A percentile compares a stretch with the other conserved stretches of the same genome.
Evolutionary conservation across 441 rosid species (phyloP).

Genomic region (Erodium texanum): DNA sequence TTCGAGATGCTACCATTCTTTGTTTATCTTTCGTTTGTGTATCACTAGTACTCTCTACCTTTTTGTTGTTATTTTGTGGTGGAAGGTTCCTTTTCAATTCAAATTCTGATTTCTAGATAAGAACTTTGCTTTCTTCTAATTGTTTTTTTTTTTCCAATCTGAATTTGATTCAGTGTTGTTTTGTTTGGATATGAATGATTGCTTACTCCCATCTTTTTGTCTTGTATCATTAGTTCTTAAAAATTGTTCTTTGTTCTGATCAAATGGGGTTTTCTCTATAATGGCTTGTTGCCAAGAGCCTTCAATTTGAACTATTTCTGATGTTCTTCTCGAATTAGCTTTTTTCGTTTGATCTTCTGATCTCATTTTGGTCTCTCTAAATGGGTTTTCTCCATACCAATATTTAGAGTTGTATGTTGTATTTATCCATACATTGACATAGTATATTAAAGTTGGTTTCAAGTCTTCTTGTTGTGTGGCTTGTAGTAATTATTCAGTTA

Average conservation of each 20-base stretch:
- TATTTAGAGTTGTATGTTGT: not conserved
- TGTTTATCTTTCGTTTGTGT: not conserved
- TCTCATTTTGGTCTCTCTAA: not conserved
- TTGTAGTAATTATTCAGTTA: not conserved
- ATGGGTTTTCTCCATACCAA: not conserved
- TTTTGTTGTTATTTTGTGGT: not conserved
- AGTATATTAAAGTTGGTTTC: not conserved
- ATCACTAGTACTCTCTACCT: not conserved
- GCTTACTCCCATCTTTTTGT: no score
- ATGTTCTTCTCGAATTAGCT: not conserved
- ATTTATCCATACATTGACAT: not conserved
- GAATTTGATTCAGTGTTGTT: not conserved
- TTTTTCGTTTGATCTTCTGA: not conserved
- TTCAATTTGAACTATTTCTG: not conserved
- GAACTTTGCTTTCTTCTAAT: not conserved
- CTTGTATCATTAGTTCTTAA: no score
- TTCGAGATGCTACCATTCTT: no score
- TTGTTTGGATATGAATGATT: no score
- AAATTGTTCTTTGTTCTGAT: no score
- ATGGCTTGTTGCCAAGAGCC: not conserved
- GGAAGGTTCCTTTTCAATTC: not conserved
- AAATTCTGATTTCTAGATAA: not conserved
- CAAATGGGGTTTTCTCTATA: no score
- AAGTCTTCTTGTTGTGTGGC: not conserved
- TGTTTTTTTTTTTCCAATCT: not conserved